Base-by-base conservation (phyloP, 345 rosid genomes). In the Tarenaya hassleriana region DNA sequence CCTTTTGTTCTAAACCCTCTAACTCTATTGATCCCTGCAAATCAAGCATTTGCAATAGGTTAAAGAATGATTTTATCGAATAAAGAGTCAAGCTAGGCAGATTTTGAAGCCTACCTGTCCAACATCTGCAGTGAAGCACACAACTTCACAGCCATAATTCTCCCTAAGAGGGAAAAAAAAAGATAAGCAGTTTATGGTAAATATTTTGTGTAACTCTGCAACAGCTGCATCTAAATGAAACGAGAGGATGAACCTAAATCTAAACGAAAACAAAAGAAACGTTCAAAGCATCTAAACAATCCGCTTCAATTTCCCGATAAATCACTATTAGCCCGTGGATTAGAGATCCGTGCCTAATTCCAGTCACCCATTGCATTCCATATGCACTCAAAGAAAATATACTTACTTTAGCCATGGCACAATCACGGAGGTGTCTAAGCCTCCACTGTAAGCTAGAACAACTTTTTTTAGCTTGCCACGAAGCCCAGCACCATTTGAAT, bases 131-230 rank as follows among this genome's bases (percentile, higher is more conserved):
- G 98, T 92, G 74, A 92, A 92, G 77, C 98, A 92, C 55, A 92
- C 98, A 74, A 92, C 98, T 73, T 92, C 97, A 55, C 97, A 92
- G n/a, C 94, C 94, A 68, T 92, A 92, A 50, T 85, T 92, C 73
- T 88, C 96, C 73, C 96, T 92, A n/a, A n/a, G n/a, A n/a, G 68
- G 16, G 15, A 66, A 52, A 31, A 44, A 17, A 7, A 38, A 37
- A 56, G n/a, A n/a, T n/a, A n/a, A n/a, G n/a, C 47, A 50, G 42
- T 5, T 13, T 27, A 69, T 18, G 37, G 45, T 21, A 16, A n/a
- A 9, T 37, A 3, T 9, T 35, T 35, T 11, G 13, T 35, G n/a
- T n/a, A n/a, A n/a, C n/a, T n/a, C n/a, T n/a, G n/a, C n/a, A n/a
- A n/a, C n/a, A n/a, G n/a, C n/a, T 5, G 6, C 1, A 35, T 10